Evolutionary conservation across 208 protist species (phyloP).

Genomic region (Trypanosoma melophagium): DNA sequence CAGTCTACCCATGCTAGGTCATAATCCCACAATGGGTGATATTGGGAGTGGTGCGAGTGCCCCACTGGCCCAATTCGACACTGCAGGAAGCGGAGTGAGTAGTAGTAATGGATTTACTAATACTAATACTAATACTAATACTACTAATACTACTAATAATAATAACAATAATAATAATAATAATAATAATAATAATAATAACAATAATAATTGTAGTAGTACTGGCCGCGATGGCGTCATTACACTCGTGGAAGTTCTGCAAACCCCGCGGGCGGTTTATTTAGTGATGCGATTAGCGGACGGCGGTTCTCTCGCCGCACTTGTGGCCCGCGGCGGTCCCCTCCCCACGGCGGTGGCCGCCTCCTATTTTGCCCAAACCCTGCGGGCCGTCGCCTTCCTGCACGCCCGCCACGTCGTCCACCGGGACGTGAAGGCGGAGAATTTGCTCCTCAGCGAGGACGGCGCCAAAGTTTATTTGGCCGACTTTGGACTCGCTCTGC

Average conservation of each 20-base stretch:
- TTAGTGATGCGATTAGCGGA: constrained; percentile 37
- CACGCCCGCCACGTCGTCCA: constrained; percentile 40
- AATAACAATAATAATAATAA: neutral
- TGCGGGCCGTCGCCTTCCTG: constrained; percentile 78
- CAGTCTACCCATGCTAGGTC: no score
- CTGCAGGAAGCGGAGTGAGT: no score
- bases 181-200: neutral
- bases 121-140: neutral
- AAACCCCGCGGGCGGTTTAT: constrained; percentile 34
- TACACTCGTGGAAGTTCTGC: constrained; percentile 26
- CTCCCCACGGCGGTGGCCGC: constrained; percentile 64
- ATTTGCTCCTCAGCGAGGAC: constrained; percentile 56
- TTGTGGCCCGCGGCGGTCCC: constrained; percentile 17
- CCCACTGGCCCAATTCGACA: no score
- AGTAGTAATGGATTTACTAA: neutral
- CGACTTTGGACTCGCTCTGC: constrained; percentile 73
- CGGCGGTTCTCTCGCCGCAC: constrained; percentile 29
- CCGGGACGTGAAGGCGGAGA: constrained; percentile 32
- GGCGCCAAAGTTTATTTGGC: constrained; percentile 75
- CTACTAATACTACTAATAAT: neutral
- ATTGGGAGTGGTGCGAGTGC: no score
- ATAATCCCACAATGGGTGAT: no score
- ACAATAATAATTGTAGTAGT: neutral
- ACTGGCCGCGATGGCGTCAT: constrained; percentile 17
- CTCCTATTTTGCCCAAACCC: constrained; percentile 86